Evolutionary conservation across 768 basidiomycete species (phyloP).

Genomic region (Inosperma sp.): DNA sequence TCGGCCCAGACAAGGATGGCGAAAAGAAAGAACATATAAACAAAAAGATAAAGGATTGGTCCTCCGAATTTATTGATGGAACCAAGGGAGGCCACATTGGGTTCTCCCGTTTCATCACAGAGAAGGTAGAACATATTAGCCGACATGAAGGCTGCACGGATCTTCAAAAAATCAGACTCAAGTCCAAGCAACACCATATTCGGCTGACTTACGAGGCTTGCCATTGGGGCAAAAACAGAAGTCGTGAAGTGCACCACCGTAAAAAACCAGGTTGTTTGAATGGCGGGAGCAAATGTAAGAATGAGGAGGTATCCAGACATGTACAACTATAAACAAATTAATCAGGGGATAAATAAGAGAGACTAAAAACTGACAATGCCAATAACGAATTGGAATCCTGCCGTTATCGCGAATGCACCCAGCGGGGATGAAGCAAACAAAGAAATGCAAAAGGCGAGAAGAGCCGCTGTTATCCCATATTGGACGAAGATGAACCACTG

Average conservation of each 20-base stretch:
- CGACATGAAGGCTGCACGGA: conserved; percentile 66
- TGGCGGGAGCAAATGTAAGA: conserved; percentile 65
- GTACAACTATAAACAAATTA: conserved; percentile 43
- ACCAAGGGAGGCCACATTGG: conserved; percentile 46
- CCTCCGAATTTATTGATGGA: conserved; percentile 62
- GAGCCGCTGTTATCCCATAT: conserved; percentile 62
- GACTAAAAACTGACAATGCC: conserved; percentile 50
- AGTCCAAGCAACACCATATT: neutral
- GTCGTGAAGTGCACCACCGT: conserved; percentile 67
- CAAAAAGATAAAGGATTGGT: conserved; percentile 68
- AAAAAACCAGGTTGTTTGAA: conserved; percentile 49
- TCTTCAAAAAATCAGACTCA: conserved; percentile 32
- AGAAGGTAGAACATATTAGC: conserved; percentile 73
- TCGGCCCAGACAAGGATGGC: conserved; percentile 66
- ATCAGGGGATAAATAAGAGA: neutral
- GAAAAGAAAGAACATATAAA: conserved; percentile 55
- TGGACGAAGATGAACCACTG: conserved; percentile 71
- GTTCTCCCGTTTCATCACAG: conserved; percentile 50
- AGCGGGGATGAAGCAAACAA: conserved; percentile 59
- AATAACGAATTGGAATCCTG: conserved; percentile 69
- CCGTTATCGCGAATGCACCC: conserved; percentile 67
- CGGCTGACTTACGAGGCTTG: conserved; percentile 51
- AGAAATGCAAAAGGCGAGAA: conserved; percentile 67
- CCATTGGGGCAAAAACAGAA: conserved; percentile 64
- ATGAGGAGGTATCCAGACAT: conserved; percentile 65